Evolutionary conservation across 2,329 filamentous ascomycete species (phyloP).

Genomic region (Scedosporium dehoogii): DNA sequence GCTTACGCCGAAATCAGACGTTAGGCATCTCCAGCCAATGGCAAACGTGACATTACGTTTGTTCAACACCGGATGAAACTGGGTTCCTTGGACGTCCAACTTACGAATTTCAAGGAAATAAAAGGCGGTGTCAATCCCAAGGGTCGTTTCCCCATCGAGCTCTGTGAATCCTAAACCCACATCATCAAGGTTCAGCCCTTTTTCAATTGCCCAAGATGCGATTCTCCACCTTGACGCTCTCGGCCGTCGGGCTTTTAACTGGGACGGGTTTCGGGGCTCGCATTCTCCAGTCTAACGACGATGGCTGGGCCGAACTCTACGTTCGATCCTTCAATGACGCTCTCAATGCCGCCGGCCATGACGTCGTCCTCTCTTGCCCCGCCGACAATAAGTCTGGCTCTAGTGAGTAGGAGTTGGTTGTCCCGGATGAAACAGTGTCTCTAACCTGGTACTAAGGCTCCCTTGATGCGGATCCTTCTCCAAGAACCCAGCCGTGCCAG

Average conservation of each 20-base stretch:
- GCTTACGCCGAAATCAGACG: neutral
- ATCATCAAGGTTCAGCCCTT: too few relatives aligned
- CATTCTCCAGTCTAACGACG: constrained; percentile 59
- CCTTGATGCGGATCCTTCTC: constrained; percentile 3
- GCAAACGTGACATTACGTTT: neutral
- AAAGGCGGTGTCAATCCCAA: neutral
- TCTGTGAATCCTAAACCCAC: neutral
- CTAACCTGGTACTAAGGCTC: constrained; percentile 33
- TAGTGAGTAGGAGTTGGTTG: constrained; percentile 29
- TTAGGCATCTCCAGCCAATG: neutral
- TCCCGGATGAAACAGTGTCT: constrained; percentile 2
- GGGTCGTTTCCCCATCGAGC: neutral
- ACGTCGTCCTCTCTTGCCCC: constrained; percentile 54
- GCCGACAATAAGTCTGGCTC: constrained; percentile 57
- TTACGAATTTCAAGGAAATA: neutral
- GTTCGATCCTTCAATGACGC: constrained; percentile 49
- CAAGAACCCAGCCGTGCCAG: constrained; percentile 40
- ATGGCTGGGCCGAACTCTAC: constrained; percentile 65
- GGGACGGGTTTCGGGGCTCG: constrained; percentile 21
- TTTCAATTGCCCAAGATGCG: neutral
- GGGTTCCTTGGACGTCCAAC: neutral
- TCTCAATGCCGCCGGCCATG: constrained; percentile 44
- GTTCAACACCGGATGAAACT: too few relatives aligned
- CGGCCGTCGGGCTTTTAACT: neutral
- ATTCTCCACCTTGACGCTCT: neutral